Base-by-base conservation (phyloP, 768 basidiomycete genomes). In the Psilocybe subaeruginosa region DNA sequence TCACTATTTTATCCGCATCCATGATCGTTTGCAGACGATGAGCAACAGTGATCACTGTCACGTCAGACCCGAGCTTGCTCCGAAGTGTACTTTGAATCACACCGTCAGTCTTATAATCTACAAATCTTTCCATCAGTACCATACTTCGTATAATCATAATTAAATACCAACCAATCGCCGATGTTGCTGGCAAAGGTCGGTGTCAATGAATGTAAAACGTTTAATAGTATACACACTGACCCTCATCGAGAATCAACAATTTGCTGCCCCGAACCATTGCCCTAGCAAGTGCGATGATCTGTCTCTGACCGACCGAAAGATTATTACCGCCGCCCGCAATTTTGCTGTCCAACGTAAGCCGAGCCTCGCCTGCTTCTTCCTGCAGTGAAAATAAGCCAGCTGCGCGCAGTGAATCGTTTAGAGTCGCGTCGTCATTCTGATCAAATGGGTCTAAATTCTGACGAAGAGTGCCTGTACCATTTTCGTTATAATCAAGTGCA, bases 301-400 rank as follows among this genome's bases (percentile, higher is more conserved):
- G 91, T 8, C 89, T 73, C 68, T 92, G 89, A 27, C 91, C 91
- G 46, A 89, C 86, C 3, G 87, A 89, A 66, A 92, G 85, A 70
- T 92, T 92, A 23, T 79, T 72, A 3, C 91, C 91, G 3, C 89
- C 89, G 2, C 73, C 76, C 17, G 77, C 66, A 33, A 85, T 75
- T 9, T 67, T 62, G 23, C 73, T 80, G 48, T 85, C 81, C 17
- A 85, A 71, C 8, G 76, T 77, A 43, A 82, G 73, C 76, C 77
- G 50, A 75, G 82, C 57, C 81, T 85, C 70, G 75, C 82, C 59
- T 73, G 82, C 74, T 66, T 77, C 74, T 39, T 67, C 69, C 66
- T 79, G 72, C 35, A 78, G 58, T 7, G 81, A 71, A 41, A 75
- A 75, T 3, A 79, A 60, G 12, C 78, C 78, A 37, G 77, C 73